Evolutionary conservation across 1,284 basidiomycete genomes (phyloP), one percentile per base, ranked within the genome.

Genomic region (Sphaerobolus stellatus): DNA sequence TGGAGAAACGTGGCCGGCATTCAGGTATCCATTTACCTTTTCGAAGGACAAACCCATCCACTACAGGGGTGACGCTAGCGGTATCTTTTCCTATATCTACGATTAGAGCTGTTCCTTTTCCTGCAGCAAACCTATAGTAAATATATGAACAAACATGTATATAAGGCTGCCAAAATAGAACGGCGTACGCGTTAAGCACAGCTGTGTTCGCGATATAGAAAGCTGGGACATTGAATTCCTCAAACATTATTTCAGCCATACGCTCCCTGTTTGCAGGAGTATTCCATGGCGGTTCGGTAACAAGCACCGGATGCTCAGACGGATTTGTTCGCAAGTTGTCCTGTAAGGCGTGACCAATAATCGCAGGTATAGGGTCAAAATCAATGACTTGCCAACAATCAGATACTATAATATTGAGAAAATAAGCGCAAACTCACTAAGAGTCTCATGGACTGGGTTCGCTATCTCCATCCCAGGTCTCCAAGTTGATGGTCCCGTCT

Each of bases 271-370:
- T 93, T 20, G 86, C 85, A 28, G 86, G 77, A 0, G 93, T 91
- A 68, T 98, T 98, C 94, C 96, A 99, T 4, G 95, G 88, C 2
- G 95, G 90, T 70, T 99, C 97, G 1, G 97, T 98, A 22, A 96
- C 82, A 51, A 99, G 81, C 33, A 98, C 72, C 1, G 97, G 97
- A 65, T 98, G 95, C 64, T 98, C 93, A 7, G 83, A 74, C 6
- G 87, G 74, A 57, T 80, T 80, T 54, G 83, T 82, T n/a, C 81
- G 81, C 76, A 96, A 84, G 40, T 88, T 81, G 55, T 90, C 83
- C 55, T 76, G 79, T 40, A 95, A 70, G 7, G 89, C 86, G 68
- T 95, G 87, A 48, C 83, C 79, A 60, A 95, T 79, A 62, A 95
- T 78, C 13, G 83, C 76, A 58, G 84, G 80, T 33, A 93, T 81